Evolutionary conservation across 306 rosid genomes (phyloP).

Genomic region (Lathyrus aphaca): DNA sequence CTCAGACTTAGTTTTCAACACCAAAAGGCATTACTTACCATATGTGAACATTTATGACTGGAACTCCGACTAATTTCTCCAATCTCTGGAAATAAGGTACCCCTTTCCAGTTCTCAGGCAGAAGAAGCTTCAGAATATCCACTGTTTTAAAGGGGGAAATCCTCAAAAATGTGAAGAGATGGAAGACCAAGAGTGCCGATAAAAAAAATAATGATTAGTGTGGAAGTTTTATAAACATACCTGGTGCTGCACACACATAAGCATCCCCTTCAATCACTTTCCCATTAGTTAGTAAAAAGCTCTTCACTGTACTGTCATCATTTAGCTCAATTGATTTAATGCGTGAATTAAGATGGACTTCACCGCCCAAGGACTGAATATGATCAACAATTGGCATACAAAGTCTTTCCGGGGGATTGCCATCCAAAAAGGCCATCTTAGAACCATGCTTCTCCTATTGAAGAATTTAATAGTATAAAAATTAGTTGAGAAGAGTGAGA

Average conservation of each 20-base stretch:
- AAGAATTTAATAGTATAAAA: constrained; percentile 29
- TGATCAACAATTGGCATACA: constrained; percentile 91
- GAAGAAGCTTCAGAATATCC: constrained; percentile 86
- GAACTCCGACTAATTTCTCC: constrained; percentile 93
- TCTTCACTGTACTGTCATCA: constrained; percentile 84
- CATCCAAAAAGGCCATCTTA: constrained; percentile 98
- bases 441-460: constrained; percentile 96
- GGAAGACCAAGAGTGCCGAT: constrained; percentile 22
- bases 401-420: constrained; percentile 95
- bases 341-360: constrained; percentile 82
- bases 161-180: constrained; percentile 35
- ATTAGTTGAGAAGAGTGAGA: constrained; percentile 32
- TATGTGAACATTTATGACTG: constrained; percentile 92
- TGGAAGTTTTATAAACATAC: constrained; percentile 46
- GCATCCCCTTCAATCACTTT: constrained; percentile 83
- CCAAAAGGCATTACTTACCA: constrained; percentile 62
- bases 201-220: background rate
- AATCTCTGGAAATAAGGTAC: constrained; percentile 89
- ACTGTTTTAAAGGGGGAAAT: constrained; percentile 53
- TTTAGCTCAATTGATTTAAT: constrained; percentile 80
- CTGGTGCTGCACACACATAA: constrained; percentile 89
- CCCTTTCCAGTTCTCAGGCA: constrained; percentile 88
- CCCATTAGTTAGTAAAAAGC: constrained; percentile 68
- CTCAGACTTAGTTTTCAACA: constrained; percentile 11
- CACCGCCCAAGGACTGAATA: constrained; percentile 85